Base-by-base conservation (phyloP, 1,284 basidiomycete genomes). In the Ceratobasidium sp. region DNA sequence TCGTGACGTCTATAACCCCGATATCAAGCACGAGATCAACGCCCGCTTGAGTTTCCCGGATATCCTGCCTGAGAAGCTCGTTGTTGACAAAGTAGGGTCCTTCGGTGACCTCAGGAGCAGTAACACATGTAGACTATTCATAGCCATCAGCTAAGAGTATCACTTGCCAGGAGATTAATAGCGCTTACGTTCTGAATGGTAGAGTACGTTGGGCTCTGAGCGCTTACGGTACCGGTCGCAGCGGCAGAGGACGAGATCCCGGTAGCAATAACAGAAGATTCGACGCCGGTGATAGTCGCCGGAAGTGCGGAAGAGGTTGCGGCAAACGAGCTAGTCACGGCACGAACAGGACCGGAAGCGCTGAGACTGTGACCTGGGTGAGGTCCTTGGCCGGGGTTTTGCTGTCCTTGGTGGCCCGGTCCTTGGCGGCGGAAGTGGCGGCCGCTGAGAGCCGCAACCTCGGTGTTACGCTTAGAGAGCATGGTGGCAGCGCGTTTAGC, bases 1-100 rank as follows among this genome's bases (percentile, higher is more conserved):
- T 91, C 76, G 89, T 86, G 8, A 91, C 87, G 76, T 93, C 90
- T 73, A 92, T 89, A 8, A 91, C 87, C 38, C 89, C 90, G 49
- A 92, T 89, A 76, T 92, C 88, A 75, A 91, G 83, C 54, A 83
- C 78, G 77, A 88, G 82, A 38, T 81, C 79, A 7, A 88, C 79
- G 63, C 87, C 87, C 18, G 84, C 78, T 79, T 87, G 83, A 75
- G 82, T 81, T 73, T 87, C 87, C 35, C 83, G 83, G 77, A 88
- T 82, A 80, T 88, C 84, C 66, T 81, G 78, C 38, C 86, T 84
- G 66, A 88, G 80, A 35, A 82, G 83, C 80, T 87, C 79, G 43
- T 80, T 79, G 69, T 79, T 79, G 78, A 85, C 83, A 76, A 85
- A 85, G 79, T 85, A 86, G 6, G 84, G 84, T 0, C 84, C 84